Evolutionary conservation across 129 eudicot genomes (phyloP), one percentile per base, ranked within the genome.

Genomic region (Flaveria sonorensis): DNA sequence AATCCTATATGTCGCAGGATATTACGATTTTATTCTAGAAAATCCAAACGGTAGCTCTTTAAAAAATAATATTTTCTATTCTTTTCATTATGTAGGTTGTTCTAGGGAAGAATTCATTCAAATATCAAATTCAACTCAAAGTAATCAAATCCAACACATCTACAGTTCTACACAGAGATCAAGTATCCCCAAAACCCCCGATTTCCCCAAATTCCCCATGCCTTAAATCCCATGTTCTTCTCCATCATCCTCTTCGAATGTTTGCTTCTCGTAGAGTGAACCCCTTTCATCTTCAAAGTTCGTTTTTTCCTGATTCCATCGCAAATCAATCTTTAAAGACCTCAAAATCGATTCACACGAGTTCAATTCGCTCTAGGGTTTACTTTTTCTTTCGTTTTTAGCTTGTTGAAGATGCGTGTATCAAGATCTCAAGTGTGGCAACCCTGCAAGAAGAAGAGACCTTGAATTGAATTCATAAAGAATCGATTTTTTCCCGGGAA

Each of bases 371-470:
- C 19, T 74, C 52, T 57, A 55, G 83, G 83, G 83, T 74, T 55
- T 56, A 13, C 43, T 53, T 73, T 26, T 28, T 8, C 9, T 30
- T 28, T 28, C 9, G 9, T 63, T 30, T 71, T 66, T 65, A 2
- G 19, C 52, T 20, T 39, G 23, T 42, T 75, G 71, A 86, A 85
- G 89, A 92, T 90, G 98, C 86, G 83, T 84, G 88, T 90, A 0
- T 83, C 83, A 26, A 92, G 87, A 88, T 88, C 95, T 78, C 98
- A 88, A 76, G 90, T 90, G 30, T 92, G 98, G 98, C 98, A 92
- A 61, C 98, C 98, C 52, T 92, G 96, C 69, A 92, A 92, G 68
- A 92, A 92, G 98, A 92, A 92, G 90, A 83, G 96, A 50, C 71
- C 30, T 77, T 88, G 71, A 72, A 81, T 32, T n/a, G 66, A 45